These are phyloP conservation scores for Plasmodium ovale DNA, from an alignment of 169 alveolate genomes.

Conservation along the genomic window DNA sequence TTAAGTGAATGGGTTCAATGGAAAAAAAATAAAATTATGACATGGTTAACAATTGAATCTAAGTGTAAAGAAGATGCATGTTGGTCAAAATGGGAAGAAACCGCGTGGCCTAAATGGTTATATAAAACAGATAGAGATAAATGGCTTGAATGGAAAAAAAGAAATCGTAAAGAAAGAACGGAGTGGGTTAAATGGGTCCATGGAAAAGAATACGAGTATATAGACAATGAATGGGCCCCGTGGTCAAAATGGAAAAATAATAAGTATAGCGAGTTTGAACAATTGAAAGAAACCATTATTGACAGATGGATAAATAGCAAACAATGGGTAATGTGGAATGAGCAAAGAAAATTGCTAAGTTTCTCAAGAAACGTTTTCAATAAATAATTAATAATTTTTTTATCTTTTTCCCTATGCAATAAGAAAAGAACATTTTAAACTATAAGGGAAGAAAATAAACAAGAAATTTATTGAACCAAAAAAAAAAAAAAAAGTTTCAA, in stretches of 20 bases:
- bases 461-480: too few species aligned
- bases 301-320: conserved; percentile 6
- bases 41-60: conserved; percentile 8
- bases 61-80: conserved; percentile 15
- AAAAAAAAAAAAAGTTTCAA: too few species aligned
- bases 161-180: conserved; percentile 7
- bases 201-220: conserved; percentile 4
- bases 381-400: too few species aligned
- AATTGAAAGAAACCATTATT: neutral
- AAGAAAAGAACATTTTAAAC: too few species aligned
- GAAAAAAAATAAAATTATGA: conserved; percentile 6
- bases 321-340: conserved; percentile 28
- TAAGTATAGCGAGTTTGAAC: neutral
- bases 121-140: neutral
- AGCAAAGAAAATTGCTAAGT: conserved; percentile 18
- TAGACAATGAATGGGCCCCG: neutral
- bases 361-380: too few species aligned
- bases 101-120: neutral
- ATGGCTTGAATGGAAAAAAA: conserved; percentile 13
- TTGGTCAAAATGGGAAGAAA: conserved; percentile 48
- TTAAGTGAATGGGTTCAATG: conserved; percentile 15
- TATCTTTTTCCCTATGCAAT: too few species aligned
- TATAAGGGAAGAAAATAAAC: too few species aligned
- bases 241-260: conserved; percentile 25
- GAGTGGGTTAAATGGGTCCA: conserved; percentile 12